Conservation (phyloP, 2,329 filamentous ascomycete species). For the Aaosphaeria pasadenensis region DNA sequence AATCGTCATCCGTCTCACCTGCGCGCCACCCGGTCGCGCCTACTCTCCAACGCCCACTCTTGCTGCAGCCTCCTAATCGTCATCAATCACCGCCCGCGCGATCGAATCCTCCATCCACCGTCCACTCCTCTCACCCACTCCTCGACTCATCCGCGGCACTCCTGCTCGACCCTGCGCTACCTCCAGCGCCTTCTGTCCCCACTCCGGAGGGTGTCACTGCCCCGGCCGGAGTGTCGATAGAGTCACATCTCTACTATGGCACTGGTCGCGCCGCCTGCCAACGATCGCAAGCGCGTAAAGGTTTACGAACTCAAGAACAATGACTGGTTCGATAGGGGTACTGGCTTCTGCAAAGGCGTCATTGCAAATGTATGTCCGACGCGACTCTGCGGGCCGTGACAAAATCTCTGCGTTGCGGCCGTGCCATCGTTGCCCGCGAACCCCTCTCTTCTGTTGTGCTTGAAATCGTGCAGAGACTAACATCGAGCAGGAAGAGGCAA, state of each 20-base stretch:
- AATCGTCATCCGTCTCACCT: too few species aligned
- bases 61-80: neutral
- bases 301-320: slow-evolving; percentile 98
- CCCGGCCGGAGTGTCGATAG: slow-evolving; percentile 32
- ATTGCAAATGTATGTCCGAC: slow-evolving; percentile 63
- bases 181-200: slow-evolving; percentile 24
- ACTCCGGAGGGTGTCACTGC: slow-evolving; percentile 33
- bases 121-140: neutral
- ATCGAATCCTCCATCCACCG: neutral
- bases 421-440: slow-evolving; percentile 2
- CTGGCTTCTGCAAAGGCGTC: slow-evolving; percentile 86
- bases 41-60: neutral
- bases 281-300: slow-evolving; percentile 73
- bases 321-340: slow-evolving; percentile 98
- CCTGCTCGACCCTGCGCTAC: neutral
- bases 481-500: slow-evolving; percentile 69
- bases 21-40: neutral
- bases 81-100: neutral
- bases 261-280: slow-evolving; percentile 43
- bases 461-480: slow-evolving; percentile 28
- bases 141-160: neutral
- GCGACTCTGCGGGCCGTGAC: slow-evolving; percentile 1
- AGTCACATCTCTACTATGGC: slow-evolving; percentile 33
- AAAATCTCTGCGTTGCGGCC: slow-evolving; percentile 9
- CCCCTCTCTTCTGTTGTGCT: too few species aligned